A percentile compares a stretch with the other conserved stretches of the same genome.
Conservation (phyloP, 1,284 basidiomycete genomes). For the Sanghuangporus baumii region DNA sequence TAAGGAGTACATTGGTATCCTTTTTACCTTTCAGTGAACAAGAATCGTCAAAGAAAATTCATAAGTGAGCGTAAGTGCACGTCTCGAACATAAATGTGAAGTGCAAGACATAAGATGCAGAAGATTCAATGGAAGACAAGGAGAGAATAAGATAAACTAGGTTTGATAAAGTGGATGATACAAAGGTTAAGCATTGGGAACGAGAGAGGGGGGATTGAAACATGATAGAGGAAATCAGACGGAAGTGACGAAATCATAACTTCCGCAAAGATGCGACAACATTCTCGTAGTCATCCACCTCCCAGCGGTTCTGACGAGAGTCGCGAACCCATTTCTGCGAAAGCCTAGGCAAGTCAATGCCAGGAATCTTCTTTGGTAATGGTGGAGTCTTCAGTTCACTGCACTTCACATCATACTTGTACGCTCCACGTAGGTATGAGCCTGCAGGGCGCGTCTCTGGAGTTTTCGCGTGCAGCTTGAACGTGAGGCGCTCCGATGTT, state of each 20-base stretch:
- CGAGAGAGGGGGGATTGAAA: neutral
- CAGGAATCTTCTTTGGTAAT: neutral
- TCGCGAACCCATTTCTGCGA: constrained; percentile 10
- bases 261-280: constrained; percentile 12
- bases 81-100: neutral
- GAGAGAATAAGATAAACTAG: neutral
- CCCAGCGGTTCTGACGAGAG: constrained; percentile 9
- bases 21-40: neutral
- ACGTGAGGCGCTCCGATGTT: neutral
- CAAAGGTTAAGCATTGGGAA: neutral
- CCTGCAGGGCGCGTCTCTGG: neutral
- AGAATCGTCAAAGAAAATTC: neutral
- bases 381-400: neutral
- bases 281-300: constrained; percentile 15
- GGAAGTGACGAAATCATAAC: neutral
- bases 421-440: constrained; percentile 2
- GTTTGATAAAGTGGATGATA: neutral
- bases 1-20: neutral
- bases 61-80: neutral
- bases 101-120: neutral
- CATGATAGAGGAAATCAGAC: neutral
- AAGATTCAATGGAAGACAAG: neutral
- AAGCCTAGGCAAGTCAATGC: neutral
- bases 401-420: neutral
- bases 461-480: neutral